Evolutionary conservation across 768 basidiomycete species (phyloP).

Genomic region (Tricholoma sp.): DNA sequence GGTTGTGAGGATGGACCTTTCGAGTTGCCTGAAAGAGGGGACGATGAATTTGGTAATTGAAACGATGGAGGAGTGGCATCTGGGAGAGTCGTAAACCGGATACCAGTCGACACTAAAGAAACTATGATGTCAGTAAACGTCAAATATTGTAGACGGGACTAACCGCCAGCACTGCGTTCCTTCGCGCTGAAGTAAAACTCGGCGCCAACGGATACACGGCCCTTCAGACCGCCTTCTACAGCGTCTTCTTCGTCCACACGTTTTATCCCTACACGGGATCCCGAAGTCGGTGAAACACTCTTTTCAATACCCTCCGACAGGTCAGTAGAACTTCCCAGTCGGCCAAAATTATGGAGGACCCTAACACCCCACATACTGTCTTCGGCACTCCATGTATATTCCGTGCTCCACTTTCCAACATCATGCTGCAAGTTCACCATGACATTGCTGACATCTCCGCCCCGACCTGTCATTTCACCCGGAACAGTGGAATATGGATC

Average conservation of each 20-base stretch:
- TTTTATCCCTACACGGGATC: conserved; percentile 41
- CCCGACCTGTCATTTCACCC: conserved; percentile 37
- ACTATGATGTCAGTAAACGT: background rate
- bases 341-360: conserved; percentile 89
- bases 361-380: conserved; percentile 92
- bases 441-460: conserved; percentile 55
- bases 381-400: conserved; percentile 92
- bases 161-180: conserved; percentile 89
- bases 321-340: conserved; percentile 39
- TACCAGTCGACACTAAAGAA: conserved; percentile 76
- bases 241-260: conserved; percentile 95
- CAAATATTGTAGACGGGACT: conserved; percentile 21
- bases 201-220: conserved; percentile 86
- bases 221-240: conserved; percentile 85
- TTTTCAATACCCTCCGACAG: conserved; percentile 30
- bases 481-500: conserved; percentile 56
- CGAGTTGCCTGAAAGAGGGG: conserved; percentile 27
- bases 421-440: conserved; percentile 91
- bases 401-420: conserved; percentile 86
- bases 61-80: conserved; percentile 68
- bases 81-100: conserved; percentile 91
- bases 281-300: conserved; percentile 13
- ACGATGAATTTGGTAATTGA: conserved; percentile 38
- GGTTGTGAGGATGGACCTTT: conserved; percentile 57
- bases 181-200: conserved; percentile 93